A percentile compares a stretch with the other conserved stretches of the same genome.
These are phyloP conservation scores for Phaeosphaeria sp. DNA, from an alignment of 2,329 filamentous ascomycete species.

Conservation along the genomic window DNA sequence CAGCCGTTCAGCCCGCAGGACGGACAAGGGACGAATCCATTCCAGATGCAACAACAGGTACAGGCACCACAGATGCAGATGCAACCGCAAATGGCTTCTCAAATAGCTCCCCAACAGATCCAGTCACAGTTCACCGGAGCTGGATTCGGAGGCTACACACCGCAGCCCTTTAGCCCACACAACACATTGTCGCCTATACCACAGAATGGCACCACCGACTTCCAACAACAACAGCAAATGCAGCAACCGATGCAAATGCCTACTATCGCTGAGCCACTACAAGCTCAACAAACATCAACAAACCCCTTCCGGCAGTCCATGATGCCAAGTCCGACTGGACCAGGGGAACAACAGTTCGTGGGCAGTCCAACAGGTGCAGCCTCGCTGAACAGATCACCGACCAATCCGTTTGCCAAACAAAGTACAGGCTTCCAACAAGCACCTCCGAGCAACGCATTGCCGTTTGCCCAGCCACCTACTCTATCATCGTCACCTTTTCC, in stretches of 20 bases:
- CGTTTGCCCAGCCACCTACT: conserved; percentile 33
- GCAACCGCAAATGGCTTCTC: conserved; percentile 19
- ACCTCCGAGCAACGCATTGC: conserved; percentile 30
- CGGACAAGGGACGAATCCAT: conserved; percentile 81
- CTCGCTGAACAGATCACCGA: conserved; percentile 67
- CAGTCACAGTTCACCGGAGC: conserved; percentile 73
- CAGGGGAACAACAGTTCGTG: conserved; percentile 37
- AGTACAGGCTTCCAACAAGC: conserved; percentile 37
- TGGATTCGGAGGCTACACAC: conserved; percentile 82
- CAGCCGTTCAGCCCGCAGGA: conserved; percentile 62
- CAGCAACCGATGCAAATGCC: conserved; percentile 32
- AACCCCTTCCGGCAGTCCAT: conserved; percentile 96
- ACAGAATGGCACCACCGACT: conserved; percentile 56
- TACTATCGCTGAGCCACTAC: conserved; percentile 49
- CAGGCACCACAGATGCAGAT: background rate
- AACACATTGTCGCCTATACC: conserved; percentile 56
- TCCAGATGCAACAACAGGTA: conserved; percentile 72
- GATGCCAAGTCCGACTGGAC: conserved; percentile 56
- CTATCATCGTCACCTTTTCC: conserved; percentile 44
- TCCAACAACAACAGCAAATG: conserved; percentile 46
- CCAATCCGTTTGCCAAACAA: conserved; percentile 84
- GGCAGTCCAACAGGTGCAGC: conserved; percentile 44
- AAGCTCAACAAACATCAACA: conserved; percentile 66
- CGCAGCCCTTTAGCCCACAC: conserved; percentile 62
- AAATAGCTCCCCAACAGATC: conserved; percentile 54